Conservation (phyloP, 2,329 filamentous ascomycete genomes). For the Ilyonectria mors-panacis region DNA sequence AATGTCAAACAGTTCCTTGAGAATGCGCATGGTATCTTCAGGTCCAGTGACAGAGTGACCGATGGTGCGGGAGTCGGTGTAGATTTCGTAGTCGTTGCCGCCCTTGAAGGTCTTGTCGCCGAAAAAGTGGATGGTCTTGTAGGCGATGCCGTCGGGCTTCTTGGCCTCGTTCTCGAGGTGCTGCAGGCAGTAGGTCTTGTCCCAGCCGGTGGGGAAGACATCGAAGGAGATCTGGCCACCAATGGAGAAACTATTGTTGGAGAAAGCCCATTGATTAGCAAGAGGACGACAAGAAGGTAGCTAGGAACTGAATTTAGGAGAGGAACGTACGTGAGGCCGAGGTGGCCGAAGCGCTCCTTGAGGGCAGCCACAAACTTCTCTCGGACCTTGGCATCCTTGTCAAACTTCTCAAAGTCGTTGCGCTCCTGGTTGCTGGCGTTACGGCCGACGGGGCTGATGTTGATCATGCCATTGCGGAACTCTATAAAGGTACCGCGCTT, state of each 20-base stretch:
- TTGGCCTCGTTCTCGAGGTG: slow-evolving; percentile 87
- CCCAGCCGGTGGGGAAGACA: slow-evolving; percentile 96
- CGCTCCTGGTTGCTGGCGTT: slow-evolving; percentile 88
- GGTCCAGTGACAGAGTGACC: slow-evolving; percentile 88
- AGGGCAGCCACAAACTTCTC: slow-evolving; percentile 82
- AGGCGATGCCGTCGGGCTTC: slow-evolving; percentile 79
- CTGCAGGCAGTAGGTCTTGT: slow-evolving; percentile 96
- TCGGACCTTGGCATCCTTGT: slow-evolving; percentile 83
- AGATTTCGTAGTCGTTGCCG: slow-evolving; percentile 98
- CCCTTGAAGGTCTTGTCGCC: slow-evolving; percentile 94
- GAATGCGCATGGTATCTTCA: slow-evolving; percentile 83
- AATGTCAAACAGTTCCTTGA: slow-evolving; percentile 86
- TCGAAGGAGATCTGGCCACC: slow-evolving; percentile 99
- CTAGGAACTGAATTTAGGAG: slow-evolving; percentile 11
- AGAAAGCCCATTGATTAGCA: slow-evolving; percentile 21
- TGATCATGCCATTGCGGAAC: slow-evolving; percentile 94
- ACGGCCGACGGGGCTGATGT: slow-evolving; percentile 85
- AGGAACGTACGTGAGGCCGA: slow-evolving; percentile 82
- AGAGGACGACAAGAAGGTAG: background rate
- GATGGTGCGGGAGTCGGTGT: slow-evolving; percentile 82
- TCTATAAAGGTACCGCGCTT: slow-evolving; percentile 90
- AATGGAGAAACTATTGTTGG: slow-evolving; percentile 81
- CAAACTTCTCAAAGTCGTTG: slow-evolving; percentile 85
- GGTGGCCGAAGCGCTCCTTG: slow-evolving; percentile 84
- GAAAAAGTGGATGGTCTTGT: slow-evolving; percentile 96